phyloP scores from a whole-genome alignment of 129 eudicot species.

The Chrysanthemum lavandulifolium region DNA sequence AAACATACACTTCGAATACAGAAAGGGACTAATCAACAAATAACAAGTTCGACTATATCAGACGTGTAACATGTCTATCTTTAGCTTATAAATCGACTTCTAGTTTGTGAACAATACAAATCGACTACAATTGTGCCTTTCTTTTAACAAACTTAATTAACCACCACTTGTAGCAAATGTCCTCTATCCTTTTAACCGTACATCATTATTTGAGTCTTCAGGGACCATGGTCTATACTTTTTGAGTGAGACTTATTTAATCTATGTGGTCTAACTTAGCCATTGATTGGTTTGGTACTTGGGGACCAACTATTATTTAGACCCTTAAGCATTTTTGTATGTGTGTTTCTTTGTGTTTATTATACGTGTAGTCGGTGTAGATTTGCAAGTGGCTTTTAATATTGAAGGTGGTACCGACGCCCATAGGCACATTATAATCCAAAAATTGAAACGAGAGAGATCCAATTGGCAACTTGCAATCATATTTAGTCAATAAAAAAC shows the following conservation, averaged over 20 bases:
- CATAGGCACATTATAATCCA: conserved; percentile 20
- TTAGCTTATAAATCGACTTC: background rate
- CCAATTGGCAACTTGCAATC: conserved; percentile 28
- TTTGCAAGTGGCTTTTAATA: conserved; percentile 24
- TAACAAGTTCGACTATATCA: too few species aligned
- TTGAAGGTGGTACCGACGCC: conserved; percentile 28
- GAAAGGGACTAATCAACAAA: background rate
- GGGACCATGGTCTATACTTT: conserved; percentile 14
- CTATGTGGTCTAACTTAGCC: conserved; percentile 12
- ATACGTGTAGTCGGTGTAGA: background rate
- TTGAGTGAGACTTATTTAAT: conserved; percentile 12
- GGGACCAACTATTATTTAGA: conserved; percentile 15
- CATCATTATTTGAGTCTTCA: background rate
- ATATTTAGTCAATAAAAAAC: background rate
- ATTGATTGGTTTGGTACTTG: conserved; percentile 7
- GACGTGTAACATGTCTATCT: background rate
- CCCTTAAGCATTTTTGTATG: background rate
- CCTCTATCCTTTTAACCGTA: background rate
- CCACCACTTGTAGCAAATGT: background rate
- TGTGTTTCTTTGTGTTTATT: background rate
- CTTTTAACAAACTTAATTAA: background rate
- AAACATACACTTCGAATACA: background rate
- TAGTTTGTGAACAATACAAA: background rate
- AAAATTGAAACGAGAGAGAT: conserved; percentile 4
- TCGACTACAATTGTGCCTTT: background rate